Conservation (phyloP, 1,284 basidiomycete species). For the Cystobasidiaceae sp. region DNA sequence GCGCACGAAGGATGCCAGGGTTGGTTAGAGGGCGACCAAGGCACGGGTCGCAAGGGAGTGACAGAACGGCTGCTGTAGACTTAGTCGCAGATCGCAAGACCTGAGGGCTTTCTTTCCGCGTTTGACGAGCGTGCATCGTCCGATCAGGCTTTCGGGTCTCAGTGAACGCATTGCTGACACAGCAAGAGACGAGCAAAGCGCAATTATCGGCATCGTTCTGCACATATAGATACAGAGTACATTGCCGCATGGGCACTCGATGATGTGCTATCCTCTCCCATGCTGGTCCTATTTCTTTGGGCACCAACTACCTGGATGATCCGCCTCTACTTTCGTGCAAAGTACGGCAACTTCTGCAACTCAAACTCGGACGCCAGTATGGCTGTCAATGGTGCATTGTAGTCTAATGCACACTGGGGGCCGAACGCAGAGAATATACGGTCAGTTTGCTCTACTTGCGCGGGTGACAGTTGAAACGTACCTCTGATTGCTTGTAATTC, state of each 20-base stretch:
- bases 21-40: not conserved
- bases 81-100: too few species aligned
- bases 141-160: too few species aligned
- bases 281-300: too few species aligned
- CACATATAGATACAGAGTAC: too few species aligned
- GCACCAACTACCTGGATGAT: not conserved
- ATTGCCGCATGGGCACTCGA: not conserved
- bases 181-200: too few species aligned
- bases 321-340: not conserved
- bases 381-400: slow-evolving; percentile 22
- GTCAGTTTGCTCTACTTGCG: not conserved
- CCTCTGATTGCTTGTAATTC: slow-evolving; percentile 75
- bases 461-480: slow-evolving; percentile 37
- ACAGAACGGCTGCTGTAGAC: too few species aligned
- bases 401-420: slow-evolving; percentile 23
- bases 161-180: too few species aligned
- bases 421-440: not conserved
- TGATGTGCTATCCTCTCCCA: too few species aligned
- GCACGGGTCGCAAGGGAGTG: too few species aligned
- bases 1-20: slow-evolving; percentile 10
- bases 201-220: too few species aligned
- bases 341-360: slow-evolving; percentile 11
- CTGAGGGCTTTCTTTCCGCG: too few species aligned
- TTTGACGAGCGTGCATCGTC: too few species aligned
- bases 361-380: slow-evolving; percentile 17